phyloP scores from a whole-genome alignment of 345 rosid genomes.

The Citrus cavaleriei region DNA sequence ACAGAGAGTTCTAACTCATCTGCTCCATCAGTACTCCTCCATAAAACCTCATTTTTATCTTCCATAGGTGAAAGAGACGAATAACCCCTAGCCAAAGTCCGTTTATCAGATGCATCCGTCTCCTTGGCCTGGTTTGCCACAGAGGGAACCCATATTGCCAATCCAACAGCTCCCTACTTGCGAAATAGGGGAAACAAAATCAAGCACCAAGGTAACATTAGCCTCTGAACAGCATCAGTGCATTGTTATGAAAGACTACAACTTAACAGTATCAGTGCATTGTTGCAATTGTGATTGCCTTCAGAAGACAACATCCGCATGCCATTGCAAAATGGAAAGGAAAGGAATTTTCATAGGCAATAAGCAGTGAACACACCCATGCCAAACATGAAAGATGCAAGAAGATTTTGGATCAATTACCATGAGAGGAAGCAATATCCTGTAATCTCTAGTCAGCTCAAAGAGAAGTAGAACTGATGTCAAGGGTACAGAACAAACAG shows the following conservation, averaged over 20 bases:
- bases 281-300: neutral
- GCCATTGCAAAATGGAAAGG: neutral
- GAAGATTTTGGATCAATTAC: conserved; percentile 33
- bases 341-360: neutral
- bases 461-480: conserved; percentile 89
- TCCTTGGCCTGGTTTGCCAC: conserved; percentile 83
- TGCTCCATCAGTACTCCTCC: conserved; percentile 40
- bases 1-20: conserved; percentile 63
- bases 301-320: neutral
- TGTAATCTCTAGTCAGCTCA: conserved; percentile 94
- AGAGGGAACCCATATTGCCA: conserved; percentile 99
- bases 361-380: neutral
- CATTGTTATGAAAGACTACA: neutral
- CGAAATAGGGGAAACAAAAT: conserved; percentile 11
- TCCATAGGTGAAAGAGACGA: conserved; percentile 58
- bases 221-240: neutral
- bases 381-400: conserved; percentile 4
- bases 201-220: neutral
- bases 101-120: conserved; percentile 55
- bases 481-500: conserved; percentile 97
- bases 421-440: conserved; percentile 98
- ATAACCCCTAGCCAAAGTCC: conserved; percentile 59
- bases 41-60: conserved; percentile 38
- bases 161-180: conserved; percentile 91
- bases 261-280: neutral